phyloP scores from a whole-genome alignment of 106 monocot species.

The Dioscorea dumetorum region DNA sequence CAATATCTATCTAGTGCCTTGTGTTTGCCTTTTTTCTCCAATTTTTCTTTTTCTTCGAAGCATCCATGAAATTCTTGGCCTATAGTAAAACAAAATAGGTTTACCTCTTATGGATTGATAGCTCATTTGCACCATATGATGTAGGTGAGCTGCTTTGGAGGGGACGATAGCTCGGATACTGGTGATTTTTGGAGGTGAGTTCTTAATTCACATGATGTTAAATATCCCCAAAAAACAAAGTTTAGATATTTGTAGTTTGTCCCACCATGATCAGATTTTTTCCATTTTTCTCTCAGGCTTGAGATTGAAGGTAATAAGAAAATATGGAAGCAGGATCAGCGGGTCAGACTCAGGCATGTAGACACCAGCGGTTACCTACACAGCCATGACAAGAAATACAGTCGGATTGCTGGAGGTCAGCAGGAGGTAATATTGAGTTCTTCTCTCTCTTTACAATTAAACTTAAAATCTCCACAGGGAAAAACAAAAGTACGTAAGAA shows the following conservation, averaged over 20 bases:
- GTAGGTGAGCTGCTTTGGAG: conserved; percentile 76
- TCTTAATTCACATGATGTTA: not conserved
- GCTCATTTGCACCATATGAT: conserved; percentile 2
- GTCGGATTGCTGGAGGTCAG: conserved; percentile 56
- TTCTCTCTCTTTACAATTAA: too few relatives aligned
- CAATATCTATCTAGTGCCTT: too few relatives aligned
- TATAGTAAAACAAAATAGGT: too few relatives aligned
- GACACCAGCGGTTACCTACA: conserved; percentile 81
- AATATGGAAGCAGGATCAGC: conserved; percentile 70
- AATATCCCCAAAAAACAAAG: too few relatives aligned
- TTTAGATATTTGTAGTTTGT: too few relatives aligned
- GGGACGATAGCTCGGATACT: conserved; percentile 55
- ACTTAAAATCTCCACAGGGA: too few relatives aligned
- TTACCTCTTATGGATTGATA: not conserved
- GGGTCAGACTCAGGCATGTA: conserved; percentile 51
- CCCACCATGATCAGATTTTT: not conserved
- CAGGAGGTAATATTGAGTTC: conserved; percentile 51
- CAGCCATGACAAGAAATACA: conserved; percentile 74
- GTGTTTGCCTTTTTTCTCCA: too few relatives aligned
- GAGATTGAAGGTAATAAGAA: conserved; percentile 64
- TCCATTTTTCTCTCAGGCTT: conserved; percentile 19
- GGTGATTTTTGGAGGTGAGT: conserved; percentile 80
- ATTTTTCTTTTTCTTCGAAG: too few relatives aligned
- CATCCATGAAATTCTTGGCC: too few relatives aligned
- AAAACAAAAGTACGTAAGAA: too few relatives aligned